A percentile compares a stretch with the other conserved stretches of the same genome.
phyloP scores from a whole-genome alignment of 2,329 filamentous ascomycete species.

The Claviceps sp. region DNA sequence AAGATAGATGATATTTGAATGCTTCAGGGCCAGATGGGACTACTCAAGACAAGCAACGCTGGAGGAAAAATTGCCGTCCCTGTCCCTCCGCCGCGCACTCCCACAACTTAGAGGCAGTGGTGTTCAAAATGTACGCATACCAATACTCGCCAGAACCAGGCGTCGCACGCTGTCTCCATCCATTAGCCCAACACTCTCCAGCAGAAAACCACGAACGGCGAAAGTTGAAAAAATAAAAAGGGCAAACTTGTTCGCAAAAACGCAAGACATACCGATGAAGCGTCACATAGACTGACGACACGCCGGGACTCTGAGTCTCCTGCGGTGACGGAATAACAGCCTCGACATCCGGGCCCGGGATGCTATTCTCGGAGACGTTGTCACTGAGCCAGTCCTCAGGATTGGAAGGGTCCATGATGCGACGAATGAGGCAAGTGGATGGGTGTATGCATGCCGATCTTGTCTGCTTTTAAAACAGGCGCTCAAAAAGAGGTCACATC shows the following conservation, averaged over 20 bases:
- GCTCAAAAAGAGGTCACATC: background rate
- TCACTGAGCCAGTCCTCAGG: conserved; percentile 4
- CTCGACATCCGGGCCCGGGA: background rate
- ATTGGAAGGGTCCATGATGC: conserved; percentile 1
- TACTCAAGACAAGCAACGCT: too few species aligned
- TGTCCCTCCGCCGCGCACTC: too few species aligned
- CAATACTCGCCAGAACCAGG: conserved; percentile 10
- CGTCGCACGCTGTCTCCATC: conserved; percentile 1
- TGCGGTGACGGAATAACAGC: background rate
- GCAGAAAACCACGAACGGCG: too few species aligned
- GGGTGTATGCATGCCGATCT: too few species aligned
- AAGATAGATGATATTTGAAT: background rate
- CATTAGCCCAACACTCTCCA: too few species aligned
- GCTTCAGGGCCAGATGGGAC: too few species aligned
- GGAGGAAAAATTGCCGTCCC: too few species aligned
- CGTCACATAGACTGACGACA: conserved; percentile 4
- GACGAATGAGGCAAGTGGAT: background rate
- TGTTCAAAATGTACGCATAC: background rate
- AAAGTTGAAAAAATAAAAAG: background rate
- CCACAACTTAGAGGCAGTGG: too few species aligned
- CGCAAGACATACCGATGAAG: conserved; percentile 4
- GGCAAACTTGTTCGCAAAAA: background rate
- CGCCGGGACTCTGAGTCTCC: background rate
- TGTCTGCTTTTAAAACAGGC: too few species aligned
- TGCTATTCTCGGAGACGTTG: background rate